Base-by-base conservation (phyloP, 495 filamentous ascomycete species). In the Margaritispora aquatica region DNA sequence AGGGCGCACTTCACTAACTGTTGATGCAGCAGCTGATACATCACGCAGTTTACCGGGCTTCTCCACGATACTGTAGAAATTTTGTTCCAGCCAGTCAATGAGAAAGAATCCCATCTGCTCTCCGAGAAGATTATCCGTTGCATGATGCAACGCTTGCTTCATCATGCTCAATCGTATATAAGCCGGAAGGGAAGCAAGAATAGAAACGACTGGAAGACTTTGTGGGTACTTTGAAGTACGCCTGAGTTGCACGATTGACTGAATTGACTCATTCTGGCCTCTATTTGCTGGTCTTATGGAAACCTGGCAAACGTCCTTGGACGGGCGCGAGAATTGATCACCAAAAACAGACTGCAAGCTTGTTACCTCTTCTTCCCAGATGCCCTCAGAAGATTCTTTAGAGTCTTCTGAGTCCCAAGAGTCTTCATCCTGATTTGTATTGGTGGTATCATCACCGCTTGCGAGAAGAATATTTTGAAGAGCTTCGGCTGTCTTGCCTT, bases 101-200 rank as follows among this genome's bases (percentile, higher is more conserved):
- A 96, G 78, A 54, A 89, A 88, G 71, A 90, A 98, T 10, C 96
- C 80, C 85, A 95, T 94, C 51, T 88, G 85, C 62, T 92, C 87
- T 24, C 92, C 95, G 17, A 84, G 69, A 41, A 95, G 77, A 47
- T 81, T 81, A 27, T 82, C 77, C 51, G 78, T 71, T 1, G 92
- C 85, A 70, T 89, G 82, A 17, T 80, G 73, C 2, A 96, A 77
- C 1, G 83, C 83, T 71, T 87, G 87, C 61, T 90, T 87, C 67
- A 93, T 88, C 17, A 95, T 84, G 66, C 91, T 96, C 2, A 98
- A 77, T 47, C 90, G 87, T 61, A 97, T 96, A 64, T 97, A 95
- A 8, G 93, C 87, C 5, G 94, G 94, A n/a, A 98, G 77, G 3
- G 71, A 73, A 31, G 86, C 74, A 24, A 79, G 72, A 26, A 96